A percentile compares a stretch with the other conserved stretches of the same genome.
These are phyloP conservation scores for Suillus plorans DNA, from an alignment of 768 basidiomycete genomes.

Conservation along the genomic window DNA sequence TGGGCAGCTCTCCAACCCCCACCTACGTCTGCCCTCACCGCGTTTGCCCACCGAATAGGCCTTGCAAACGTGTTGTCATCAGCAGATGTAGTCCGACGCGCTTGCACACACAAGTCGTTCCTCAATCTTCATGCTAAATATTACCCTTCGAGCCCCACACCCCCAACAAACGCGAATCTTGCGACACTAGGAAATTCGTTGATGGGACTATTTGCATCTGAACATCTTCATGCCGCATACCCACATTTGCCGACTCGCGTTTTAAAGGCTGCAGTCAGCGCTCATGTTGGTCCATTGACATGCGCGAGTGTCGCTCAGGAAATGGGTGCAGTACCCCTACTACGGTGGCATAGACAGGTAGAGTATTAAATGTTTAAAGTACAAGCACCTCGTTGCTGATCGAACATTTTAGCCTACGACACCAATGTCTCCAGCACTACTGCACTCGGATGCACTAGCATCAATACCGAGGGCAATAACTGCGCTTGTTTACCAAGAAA, in stretches of 20 bases:
- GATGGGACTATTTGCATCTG: constrained; percentile 86
- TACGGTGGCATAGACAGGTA: constrained; percentile 82
- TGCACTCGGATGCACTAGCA: constrained; percentile 86
- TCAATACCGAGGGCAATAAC: constrained; percentile 85
- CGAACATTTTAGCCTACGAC: constrained; percentile 43
- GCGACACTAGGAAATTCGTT: constrained; percentile 80
- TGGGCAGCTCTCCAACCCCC: constrained; percentile 76
- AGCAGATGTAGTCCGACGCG: constrained; percentile 60
- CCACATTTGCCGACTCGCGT: constrained; percentile 92
- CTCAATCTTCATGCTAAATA: constrained; percentile 53
- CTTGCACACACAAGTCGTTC: constrained; percentile 80
- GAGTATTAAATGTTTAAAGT: not conserved
- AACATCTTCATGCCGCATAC: constrained; percentile 76
- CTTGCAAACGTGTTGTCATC: constrained; percentile 56
- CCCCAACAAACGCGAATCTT: constrained; percentile 73
- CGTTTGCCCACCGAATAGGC: constrained; percentile 77
- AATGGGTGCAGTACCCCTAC: constrained; percentile 73
- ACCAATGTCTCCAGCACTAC: constrained; percentile 46
- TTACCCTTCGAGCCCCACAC: constrained; percentile 51
- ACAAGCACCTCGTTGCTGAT: constrained; percentile 6
- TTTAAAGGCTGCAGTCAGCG: constrained; percentile 86
- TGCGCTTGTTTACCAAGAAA: constrained; percentile 85
- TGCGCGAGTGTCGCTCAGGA: constrained; percentile 85
- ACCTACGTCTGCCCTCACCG: constrained; percentile 66
- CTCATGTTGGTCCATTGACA: constrained; percentile 84